Conservation (phyloP, 1,284 basidiomycete species). For the Irpex lacteus region DNA sequence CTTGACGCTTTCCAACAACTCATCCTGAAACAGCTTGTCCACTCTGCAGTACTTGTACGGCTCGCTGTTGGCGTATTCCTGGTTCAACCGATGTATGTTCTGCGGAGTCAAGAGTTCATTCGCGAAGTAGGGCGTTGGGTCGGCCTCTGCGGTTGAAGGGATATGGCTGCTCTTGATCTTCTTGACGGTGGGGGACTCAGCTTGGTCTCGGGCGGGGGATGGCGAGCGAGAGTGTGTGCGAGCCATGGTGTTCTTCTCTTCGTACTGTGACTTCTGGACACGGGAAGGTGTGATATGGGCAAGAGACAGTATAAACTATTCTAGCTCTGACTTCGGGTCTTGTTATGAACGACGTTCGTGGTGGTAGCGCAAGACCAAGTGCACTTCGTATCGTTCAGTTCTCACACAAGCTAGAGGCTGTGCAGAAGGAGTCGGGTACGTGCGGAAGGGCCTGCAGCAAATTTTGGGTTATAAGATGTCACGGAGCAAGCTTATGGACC, state of each 20-base stretch:
- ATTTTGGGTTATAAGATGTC: neutral
- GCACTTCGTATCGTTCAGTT: too few species aligned
- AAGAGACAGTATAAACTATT: too few species aligned
- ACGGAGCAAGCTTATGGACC: neutral
- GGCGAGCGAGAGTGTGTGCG: constrained; percentile 31
- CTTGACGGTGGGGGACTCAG: constrained; percentile 26
- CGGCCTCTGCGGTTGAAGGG: constrained; percentile 13
- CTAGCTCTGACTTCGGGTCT: too few species aligned
- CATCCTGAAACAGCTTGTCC: constrained; percentile 82
- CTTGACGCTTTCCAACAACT: constrained; percentile 74
- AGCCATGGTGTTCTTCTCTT: constrained; percentile 5
- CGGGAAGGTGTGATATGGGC: too few species aligned
- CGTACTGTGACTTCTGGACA: neutral
- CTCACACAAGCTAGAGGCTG: too few species aligned
- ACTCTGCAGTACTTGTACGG: constrained; percentile 89
- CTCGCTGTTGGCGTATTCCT: constrained; percentile 53
- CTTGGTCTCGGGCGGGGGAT: constrained; percentile 10
- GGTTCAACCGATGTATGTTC: constrained; percentile 52
- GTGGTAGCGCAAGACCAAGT: too few species aligned
- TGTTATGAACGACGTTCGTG: too few species aligned
- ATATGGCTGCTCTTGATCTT: constrained; percentile 32
- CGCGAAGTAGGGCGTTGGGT: constrained; percentile 44
- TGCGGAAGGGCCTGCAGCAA: neutral
- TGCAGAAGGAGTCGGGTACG: too few species aligned
- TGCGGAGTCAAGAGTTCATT: constrained; percentile 53